A percentile compares a stretch with the other conserved stretches of the same genome.
Conservation (phyloP, 768 basidiomycete genomes). For the Suillus placidus region DNA sequence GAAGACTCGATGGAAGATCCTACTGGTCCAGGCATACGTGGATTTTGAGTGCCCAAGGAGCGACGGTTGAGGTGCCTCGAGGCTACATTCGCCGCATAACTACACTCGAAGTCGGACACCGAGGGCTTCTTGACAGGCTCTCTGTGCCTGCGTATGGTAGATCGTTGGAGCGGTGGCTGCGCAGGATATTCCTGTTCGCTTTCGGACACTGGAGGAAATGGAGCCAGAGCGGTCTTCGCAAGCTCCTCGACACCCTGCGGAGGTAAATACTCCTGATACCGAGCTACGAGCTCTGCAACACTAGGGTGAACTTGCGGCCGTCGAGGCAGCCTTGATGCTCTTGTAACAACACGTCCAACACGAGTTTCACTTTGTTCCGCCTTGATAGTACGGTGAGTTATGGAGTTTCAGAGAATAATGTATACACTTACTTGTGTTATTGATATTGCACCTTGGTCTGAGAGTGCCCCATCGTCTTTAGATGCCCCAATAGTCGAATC, state of each 20-base stretch:
- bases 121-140: constrained; percentile 56
- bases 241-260: constrained; percentile 73
- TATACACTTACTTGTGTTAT: constrained; percentile 31
- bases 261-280: constrained; percentile 78
- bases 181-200: constrained; percentile 72
- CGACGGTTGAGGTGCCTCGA: constrained; percentile 67
- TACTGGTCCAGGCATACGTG: constrained; percentile 56
- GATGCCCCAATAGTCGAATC: constrained; percentile 82
- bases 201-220: constrained; percentile 66
- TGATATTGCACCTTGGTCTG: constrained; percentile 22
- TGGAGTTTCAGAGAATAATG: not conserved
- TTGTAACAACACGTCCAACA: constrained; percentile 29
- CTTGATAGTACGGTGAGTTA: constrained; percentile 21
- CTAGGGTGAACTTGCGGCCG: constrained; percentile 56
- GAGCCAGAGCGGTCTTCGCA: constrained; percentile 69
- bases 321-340: constrained; percentile 65
- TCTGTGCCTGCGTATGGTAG: constrained; percentile 48
- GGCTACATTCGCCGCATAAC: constrained; percentile 92
- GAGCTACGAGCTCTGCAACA: constrained; percentile 85
- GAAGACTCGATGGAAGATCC: constrained; percentile 55
- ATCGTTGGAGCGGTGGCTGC: constrained; percentile 35
- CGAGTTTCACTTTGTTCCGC: constrained; percentile 26
- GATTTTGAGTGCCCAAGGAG: constrained; percentile 34
- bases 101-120: constrained; percentile 85
- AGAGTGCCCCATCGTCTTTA: constrained; percentile 27